phyloP scores from a whole-genome alignment of 225 moss, liverwort and hornwort genomes.

The Thuidium tamariscinum region DNA sequence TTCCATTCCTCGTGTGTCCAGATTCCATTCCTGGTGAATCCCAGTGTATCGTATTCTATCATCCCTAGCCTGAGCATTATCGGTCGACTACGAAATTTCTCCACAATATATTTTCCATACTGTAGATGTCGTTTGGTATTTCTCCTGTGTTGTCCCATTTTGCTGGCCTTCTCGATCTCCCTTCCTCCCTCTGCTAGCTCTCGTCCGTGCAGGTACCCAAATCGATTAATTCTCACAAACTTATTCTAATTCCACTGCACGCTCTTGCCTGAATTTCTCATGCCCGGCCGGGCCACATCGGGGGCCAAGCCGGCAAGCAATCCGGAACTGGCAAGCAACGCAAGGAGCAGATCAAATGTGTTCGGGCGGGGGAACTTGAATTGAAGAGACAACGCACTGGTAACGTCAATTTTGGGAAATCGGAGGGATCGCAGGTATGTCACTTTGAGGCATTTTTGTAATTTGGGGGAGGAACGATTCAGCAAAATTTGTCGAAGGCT shows the following conservation, averaged over 20 bases:
- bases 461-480: background rate
- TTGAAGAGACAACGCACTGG: background rate
- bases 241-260: background rate
- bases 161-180: background rate
- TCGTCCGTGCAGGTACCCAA: background rate
- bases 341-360: background rate
- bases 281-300: no score
- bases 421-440: background rate
- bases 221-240: background rate
- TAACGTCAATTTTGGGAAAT: background rate
- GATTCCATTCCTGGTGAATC: background rate
- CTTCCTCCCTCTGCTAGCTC: no score
- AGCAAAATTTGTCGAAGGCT: background rate
- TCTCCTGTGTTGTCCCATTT: background rate
- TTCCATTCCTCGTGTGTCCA: background rate
- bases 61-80: background rate
- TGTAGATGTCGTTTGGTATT: background rate
- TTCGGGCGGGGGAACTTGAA: background rate
- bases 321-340: background rate
- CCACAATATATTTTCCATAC: background rate
- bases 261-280: background rate
- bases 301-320: no score
- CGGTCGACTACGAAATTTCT: background rate
- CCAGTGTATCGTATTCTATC: no score
- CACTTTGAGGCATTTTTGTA: background rate